These are phyloP conservation scores for Neophaeococcomyces aloes DNA, from an alignment of 2,329 filamentous ascomycete genomes.

Conservation along the genomic window DNA sequence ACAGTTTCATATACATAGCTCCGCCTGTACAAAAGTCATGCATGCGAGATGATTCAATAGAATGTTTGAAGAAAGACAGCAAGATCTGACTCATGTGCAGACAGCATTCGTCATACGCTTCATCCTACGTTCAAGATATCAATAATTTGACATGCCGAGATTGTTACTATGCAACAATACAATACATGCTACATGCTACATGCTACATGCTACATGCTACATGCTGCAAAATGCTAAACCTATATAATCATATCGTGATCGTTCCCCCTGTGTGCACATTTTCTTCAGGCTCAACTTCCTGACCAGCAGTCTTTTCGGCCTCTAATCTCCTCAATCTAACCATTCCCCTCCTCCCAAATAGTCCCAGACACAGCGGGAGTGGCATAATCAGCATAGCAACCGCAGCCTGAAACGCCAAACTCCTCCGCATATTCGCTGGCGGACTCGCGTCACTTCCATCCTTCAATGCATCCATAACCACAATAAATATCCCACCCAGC, in stretches of 20 bases:
- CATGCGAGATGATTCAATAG: slow-evolving; percentile 7
- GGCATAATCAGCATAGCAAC: slow-evolving; percentile 56
- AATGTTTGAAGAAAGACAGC: background rate
- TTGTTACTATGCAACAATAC: no score
- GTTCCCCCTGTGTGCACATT: background rate
- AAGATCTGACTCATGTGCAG: no score
- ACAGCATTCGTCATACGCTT: no score
- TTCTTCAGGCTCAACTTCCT: background rate
- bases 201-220: no score
- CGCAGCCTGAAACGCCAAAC: slow-evolving; percentile 69
- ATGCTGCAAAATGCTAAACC: no score
- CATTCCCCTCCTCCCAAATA: slow-evolving; percentile 47
- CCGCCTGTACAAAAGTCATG: slow-evolving; percentile 9
- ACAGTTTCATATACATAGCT: slow-evolving; percentile 1
- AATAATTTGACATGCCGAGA: no score
- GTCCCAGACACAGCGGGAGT: slow-evolving; percentile 56
- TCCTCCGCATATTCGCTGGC: slow-evolving; percentile 60
- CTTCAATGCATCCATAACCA: slow-evolving; percentile 66
- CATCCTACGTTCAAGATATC: no score
- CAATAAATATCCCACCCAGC: slow-evolving; percentile 71
- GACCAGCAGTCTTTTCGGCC: slow-evolving; percentile 25
- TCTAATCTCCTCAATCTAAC: slow-evolving; percentile 32
- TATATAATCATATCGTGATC: no score
- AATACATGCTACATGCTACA: no score
- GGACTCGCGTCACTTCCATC: slow-evolving; percentile 43